Conservation (phyloP, 2,329 filamentous ascomycete genomes). For the Didymella arachidicola region DNA sequence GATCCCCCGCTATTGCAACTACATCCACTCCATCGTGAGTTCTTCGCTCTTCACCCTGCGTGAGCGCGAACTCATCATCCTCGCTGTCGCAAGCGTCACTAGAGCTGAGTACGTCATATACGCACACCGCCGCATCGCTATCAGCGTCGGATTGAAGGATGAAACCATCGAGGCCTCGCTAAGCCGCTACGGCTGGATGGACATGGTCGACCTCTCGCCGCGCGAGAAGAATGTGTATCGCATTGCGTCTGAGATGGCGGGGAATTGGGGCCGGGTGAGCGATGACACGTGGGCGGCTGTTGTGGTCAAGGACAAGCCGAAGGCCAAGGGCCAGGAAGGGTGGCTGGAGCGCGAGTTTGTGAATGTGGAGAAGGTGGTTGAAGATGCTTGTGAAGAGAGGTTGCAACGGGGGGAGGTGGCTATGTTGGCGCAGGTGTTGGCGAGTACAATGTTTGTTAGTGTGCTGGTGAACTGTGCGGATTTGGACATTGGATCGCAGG, state of each 20-base stretch:
- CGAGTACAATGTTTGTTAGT: conserved; percentile 12
- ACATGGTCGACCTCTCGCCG: neutral
- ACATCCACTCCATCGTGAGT: conserved; percentile 4
- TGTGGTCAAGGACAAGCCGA: neutral
- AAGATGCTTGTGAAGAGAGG: neutral
- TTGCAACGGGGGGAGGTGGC: conserved; percentile 10
- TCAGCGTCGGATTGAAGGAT: neutral
- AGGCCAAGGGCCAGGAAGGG: neutral
- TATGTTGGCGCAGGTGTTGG: conserved; percentile 11
- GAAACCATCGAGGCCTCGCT: neutral
- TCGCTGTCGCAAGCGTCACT: conserved; percentile 2
- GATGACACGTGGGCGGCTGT: conserved; percentile 8
- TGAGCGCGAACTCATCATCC: conserved; percentile 6
- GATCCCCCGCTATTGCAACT: conserved; percentile 10
- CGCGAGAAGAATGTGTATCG: conserved; percentile 5
- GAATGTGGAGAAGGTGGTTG: neutral
- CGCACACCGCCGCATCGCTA: conserved; percentile 3
- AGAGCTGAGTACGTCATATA: conserved; percentile 1
- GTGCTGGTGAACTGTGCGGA: conserved; percentile 17
- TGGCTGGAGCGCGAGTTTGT: conserved; percentile 11
- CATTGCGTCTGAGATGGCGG: conserved; percentile 11
- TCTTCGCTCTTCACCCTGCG: conserved; percentile 3
- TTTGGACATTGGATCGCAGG: neutral
- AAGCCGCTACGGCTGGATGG: neutral
- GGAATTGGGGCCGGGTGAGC: conserved; percentile 5